Evolutionary conservation across 1,139 yeast species (phyloP).

Genomic region (Pichia inconspicua): DNA sequence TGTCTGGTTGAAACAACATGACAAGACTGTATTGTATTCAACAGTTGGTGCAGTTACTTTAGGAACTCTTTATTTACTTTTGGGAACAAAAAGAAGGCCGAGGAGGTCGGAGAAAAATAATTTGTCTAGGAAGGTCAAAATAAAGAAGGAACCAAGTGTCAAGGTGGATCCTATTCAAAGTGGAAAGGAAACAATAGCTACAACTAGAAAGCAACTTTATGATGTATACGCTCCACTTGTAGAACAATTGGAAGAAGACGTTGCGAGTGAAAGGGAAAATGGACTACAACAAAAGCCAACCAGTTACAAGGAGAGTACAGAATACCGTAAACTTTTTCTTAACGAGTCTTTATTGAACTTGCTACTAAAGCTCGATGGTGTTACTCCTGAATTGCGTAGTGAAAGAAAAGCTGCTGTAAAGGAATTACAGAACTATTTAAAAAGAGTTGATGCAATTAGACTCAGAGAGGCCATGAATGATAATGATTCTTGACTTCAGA

Average conservation of each 20-base stretch:
- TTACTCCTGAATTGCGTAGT: slow-evolving; percentile 46
- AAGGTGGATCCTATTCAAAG: slow-evolving; percentile 9
- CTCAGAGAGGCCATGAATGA: neutral
- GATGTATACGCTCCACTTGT: slow-evolving; percentile 1
- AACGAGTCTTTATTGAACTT: slow-evolving; percentile 64
- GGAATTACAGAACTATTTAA: slow-evolving; percentile 39
- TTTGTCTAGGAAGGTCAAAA: slow-evolving; percentile 3
- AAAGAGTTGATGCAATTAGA: slow-evolving; percentile 16
- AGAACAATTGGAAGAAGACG: slow-evolving; percentile 7
- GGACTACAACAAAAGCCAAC: slow-evolving; percentile 2
- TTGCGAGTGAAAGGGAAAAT: neutral
- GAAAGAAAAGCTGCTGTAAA: slow-evolving; percentile 54
- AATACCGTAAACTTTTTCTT: slow-evolving; percentile 49
- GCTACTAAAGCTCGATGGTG: slow-evolving; percentile 55
- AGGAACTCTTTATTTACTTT: slow-evolving; percentile 1
- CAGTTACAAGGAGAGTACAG: slow-evolving; percentile 14
- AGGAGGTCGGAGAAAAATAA: neutral
- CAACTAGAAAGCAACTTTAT: slow-evolving; percentile 1
- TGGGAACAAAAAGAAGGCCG: neutral
- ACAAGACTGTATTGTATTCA: slow-evolving; percentile 1
- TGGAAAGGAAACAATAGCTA: slow-evolving; percentile 3
- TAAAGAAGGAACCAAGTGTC: slow-evolving; percentile 6
- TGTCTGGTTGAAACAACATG: slow-evolving; percentile 6
- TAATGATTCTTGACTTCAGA: too few relatives aligned
- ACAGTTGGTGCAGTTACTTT: slow-evolving; percentile 6